These are phyloP conservation scores for Pseudophaeomoniella oleicola DNA, from an alignment of 2,329 filamentous ascomycete species.

Conservation along the genomic window DNA sequence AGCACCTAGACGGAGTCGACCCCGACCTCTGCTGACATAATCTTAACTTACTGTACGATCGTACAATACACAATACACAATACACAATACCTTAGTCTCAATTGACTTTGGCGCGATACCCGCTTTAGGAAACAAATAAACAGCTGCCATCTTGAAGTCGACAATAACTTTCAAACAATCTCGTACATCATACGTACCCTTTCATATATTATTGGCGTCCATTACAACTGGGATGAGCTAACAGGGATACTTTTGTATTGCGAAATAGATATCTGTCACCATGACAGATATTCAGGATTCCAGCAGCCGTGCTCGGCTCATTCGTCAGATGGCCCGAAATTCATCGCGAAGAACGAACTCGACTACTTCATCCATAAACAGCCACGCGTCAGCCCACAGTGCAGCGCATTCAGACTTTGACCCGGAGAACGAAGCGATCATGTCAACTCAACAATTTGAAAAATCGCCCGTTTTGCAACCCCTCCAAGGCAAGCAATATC, in stretches of 20 bases:
- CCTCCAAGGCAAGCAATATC: slow-evolving; percentile 12
- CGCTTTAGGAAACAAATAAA: neutral
- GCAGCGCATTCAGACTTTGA: slow-evolving; percentile 21
- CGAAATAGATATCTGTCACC: neutral
- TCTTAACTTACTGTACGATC: no score
- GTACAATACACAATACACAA: no score
- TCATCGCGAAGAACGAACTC: neutral
- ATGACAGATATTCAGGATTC: neutral
- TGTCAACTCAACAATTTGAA: slow-evolving; percentile 22
- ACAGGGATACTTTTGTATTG: neutral
- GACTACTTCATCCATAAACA: slow-evolving; percentile 1
- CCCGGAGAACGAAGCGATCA: slow-evolving; percentile 25
- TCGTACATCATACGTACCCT: no score
- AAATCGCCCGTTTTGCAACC: slow-evolving; percentile 11
- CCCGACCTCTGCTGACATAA: no score
- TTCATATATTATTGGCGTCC: neutral
- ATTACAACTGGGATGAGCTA: neutral
- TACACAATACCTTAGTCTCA: no score
- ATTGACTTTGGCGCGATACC: neutral
- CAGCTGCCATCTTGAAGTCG: neutral
- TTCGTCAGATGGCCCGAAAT: neutral
- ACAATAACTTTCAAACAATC: neutral
- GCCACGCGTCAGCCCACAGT: slow-evolving; percentile 8
- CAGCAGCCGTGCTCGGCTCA: neutral
- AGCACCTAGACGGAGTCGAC: no score